Percentiles rank a stretch among this genome's conserved stretches.
phyloP scores from a whole-genome alignment of 176 grass and related monocot species.

The Aegilops tauschii region DNA sequence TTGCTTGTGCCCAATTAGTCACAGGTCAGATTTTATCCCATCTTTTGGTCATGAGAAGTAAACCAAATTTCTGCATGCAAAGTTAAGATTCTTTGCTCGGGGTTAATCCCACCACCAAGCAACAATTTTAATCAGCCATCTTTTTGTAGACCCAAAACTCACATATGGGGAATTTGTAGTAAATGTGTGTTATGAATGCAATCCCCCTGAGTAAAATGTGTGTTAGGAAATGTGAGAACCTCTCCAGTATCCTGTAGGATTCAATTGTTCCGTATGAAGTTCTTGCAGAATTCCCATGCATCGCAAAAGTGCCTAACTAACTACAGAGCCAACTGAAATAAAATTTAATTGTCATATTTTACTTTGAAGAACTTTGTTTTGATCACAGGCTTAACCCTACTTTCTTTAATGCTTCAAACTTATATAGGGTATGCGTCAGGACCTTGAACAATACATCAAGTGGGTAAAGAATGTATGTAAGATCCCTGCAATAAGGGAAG shows the following conservation, averaged over 20 bases:
- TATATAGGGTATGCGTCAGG: not conserved
- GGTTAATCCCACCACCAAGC: not conserved
- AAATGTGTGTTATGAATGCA: not conserved
- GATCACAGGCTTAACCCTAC: not conserved
- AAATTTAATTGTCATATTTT: not conserved
- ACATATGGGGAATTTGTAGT: not conserved
- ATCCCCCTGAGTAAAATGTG: not conserved
- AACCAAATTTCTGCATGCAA: not conserved
- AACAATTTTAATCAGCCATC: not conserved
- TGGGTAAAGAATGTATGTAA: constrained; percentile 2
- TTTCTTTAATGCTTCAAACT: not conserved
- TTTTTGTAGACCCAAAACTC: not conserved
- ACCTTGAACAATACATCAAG: not conserved
- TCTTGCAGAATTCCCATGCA: not conserved
- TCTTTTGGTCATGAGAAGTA: not conserved
- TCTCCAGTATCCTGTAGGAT: not conserved
- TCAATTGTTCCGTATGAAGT: not conserved
- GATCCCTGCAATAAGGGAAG: constrained; percentile 1
- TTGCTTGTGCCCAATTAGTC: not conserved
- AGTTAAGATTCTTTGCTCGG: not conserved
- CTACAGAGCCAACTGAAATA: not conserved
- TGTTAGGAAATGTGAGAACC: not conserved
- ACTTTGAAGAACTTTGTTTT: constrained; percentile 8
- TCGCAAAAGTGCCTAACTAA: not conserved
- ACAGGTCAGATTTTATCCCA: not conserved